Evolutionary conservation across 352 stramenopile genomes (phyloP).

Genomic region (Phytophthora megakarya): DNA sequence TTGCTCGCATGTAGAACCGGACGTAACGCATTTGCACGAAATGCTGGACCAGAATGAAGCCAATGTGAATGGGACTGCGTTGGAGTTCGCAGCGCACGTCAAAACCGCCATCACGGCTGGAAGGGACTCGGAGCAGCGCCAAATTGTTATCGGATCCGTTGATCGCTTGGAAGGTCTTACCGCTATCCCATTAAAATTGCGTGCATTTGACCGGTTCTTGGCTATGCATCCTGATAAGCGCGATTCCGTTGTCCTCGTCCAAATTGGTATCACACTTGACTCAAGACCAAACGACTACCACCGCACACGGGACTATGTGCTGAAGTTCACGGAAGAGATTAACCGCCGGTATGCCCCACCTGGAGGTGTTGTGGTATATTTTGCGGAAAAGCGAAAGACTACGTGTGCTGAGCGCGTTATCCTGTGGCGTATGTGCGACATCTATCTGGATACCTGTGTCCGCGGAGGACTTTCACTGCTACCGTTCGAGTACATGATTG

Average conservation of each 20-base stretch:
- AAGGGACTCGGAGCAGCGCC: slow-evolving; percentile 29
- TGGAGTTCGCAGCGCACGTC: slow-evolving; percentile 46
- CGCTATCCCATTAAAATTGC: slow-evolving; percentile 96
- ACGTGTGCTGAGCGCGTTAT: slow-evolving; percentile 72
- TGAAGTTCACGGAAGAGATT: slow-evolving; percentile 91
- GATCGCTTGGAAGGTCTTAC: slow-evolving; percentile 96
- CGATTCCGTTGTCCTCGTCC: slow-evolving; percentile 72
- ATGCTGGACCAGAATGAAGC: slow-evolving; percentile 64
- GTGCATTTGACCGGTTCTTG: slow-evolving; percentile 96
- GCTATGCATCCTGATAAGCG: slow-evolving; percentile 77
- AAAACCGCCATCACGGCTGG: slow-evolving; percentile 40
- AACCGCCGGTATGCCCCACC: slow-evolving; percentile 83
- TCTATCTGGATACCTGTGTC: slow-evolving; percentile 74
- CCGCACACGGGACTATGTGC: slow-evolving; percentile 91
- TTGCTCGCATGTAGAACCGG: slow-evolving; percentile 96
- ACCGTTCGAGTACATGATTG: slow-evolving; percentile 80
- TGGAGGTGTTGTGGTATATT: slow-evolving; percentile 67
- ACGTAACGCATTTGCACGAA: slow-evolving; percentile 75
- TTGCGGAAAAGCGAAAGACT: slow-evolving; percentile 70
- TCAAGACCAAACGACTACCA: slow-evolving; percentile 93
- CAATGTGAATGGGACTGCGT: slow-evolving; percentile 22
- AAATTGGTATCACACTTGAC: slow-evolving; percentile 77
- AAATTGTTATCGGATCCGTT: slow-evolving; percentile 89
- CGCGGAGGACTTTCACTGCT: slow-evolving; percentile 71
- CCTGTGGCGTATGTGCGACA: slow-evolving; percentile 70